Evolutionary conservation across 2,329 filamentous ascomycete species (phyloP), one percentile per base, ranked within the genome.

Genomic region (Hypoxylon rubiginosum): DNA sequence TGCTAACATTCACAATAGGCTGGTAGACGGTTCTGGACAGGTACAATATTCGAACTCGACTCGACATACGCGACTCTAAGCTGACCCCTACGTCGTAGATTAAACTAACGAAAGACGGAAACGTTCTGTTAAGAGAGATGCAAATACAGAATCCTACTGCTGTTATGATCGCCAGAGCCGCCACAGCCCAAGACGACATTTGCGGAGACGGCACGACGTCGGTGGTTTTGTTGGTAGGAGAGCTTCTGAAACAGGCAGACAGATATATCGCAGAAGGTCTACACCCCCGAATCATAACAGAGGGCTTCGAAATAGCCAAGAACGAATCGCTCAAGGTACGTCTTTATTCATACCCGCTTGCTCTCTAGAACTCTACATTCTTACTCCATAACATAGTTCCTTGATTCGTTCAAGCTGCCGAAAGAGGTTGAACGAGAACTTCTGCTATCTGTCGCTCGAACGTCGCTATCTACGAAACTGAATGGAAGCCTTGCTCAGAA

Each of bases 101-200:
- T 84, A 99, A 99, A 84, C 88, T 99, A 79, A 99, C 96, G 74
- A 99, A 99, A 82, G 96, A 99, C 83, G 96, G 96, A 79, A 97
- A 97, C 77, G 95, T 98, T 66, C 85, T 91, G 26, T 82, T 91
- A 70, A 84, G 89, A 75, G 89, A 91, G 80, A 91, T 91, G 89
- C 94, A 98, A 89, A 98, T 98, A 79, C 95, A 97, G 84, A 98
- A 98, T 81, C 96, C 96, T 28, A 99, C 96, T 36, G 96, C 96
- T 71, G 96, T 96, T 68, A 91, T 91, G 88, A 91, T 91, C 79
- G 89, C 88, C 62, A 84, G 89, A 78, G 94, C 95, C 75, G 96
- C 96, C 62, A 99, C 96, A 39, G 96, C 96, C 72, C 95, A 99
- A 80, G 96, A 99, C 80, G 96, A 99, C 76, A 99, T 99, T 74